Evolutionary conservation across 2,329 filamentous ascomycete species (phyloP).

Genomic region (Zymoseptoria passerinii): DNA sequence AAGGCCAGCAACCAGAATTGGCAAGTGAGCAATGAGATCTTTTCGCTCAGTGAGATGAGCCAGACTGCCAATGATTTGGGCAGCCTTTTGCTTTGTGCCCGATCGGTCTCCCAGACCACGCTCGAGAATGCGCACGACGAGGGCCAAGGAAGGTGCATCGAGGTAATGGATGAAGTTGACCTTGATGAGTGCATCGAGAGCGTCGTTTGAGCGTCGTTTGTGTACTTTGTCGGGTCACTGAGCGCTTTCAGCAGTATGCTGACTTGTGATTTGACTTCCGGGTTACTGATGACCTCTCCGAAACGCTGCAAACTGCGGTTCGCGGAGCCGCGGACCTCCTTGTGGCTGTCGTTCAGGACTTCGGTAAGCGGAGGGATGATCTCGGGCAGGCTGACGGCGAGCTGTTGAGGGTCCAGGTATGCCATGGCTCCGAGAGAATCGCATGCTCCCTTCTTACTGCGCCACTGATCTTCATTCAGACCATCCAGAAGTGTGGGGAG

Average conservation of each 20-base stretch:
- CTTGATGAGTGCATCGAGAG: conserved; percentile 88
- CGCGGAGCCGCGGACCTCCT: conserved; percentile 84
- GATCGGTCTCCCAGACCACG: conserved; percentile 85
- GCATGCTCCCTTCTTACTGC: conserved; percentile 96
- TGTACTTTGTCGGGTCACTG: conserved; percentile 95
- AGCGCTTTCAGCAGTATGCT: conserved; percentile 89
- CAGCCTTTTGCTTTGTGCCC: conserved; percentile 88
- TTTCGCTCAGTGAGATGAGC: conserved; percentile 95
- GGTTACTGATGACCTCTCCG: conserved; percentile 96
- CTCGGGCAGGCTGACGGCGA: conserved; percentile 83
- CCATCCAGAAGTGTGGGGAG: conserved; percentile 85
- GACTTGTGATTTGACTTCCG: conserved; percentile 89
- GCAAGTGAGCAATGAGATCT: conserved; percentile 82
- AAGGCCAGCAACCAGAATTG: conserved; percentile 83
- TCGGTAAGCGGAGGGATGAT: conserved; percentile 94
- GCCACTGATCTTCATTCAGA: conserved; percentile 91
- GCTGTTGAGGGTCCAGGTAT: conserved; percentile 90
- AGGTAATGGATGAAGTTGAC: conserved; percentile 98
- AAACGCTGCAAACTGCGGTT: conserved; percentile 97
- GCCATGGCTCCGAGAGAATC: conserved; percentile 97
- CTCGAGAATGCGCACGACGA: conserved; percentile 91
- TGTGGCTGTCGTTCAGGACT: conserved; percentile 94
- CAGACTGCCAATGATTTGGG: conserved; percentile 95
- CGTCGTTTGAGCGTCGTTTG: conserved; percentile 85
- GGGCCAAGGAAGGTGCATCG: conserved; percentile 89